These are phyloP conservation scores for Suillus sp. DNA, from an alignment of 768 basidiomycete genomes.

Conservation along the genomic window DNA sequence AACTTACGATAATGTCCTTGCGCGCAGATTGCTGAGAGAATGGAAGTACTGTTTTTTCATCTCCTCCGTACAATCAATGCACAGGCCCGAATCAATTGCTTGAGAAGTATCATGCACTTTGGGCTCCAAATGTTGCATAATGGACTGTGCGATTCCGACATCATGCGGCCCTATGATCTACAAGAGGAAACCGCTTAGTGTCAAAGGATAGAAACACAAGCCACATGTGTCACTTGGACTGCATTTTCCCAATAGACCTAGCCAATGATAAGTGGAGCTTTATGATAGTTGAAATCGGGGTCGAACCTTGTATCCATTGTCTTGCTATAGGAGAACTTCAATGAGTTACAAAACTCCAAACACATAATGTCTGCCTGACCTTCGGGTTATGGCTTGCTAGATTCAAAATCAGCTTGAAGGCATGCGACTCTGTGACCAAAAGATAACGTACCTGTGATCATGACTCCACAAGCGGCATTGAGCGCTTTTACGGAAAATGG, in stretches of 20 bases:
- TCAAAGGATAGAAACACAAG: conserved; percentile 1
- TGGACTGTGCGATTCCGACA: conserved; percentile 68
- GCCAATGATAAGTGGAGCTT: conserved; percentile 7
- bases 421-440: not conserved
- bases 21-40: conserved; percentile 29
- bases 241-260: conserved; percentile 92
- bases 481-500: conserved; percentile 74
- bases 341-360: conserved; percentile 12
- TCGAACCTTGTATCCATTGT: conserved; percentile 85
- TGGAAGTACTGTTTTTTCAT: conserved; percentile 62
- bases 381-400: conserved; percentile 88
- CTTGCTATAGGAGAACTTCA: conserved; percentile 48
- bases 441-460: conserved; percentile 73
- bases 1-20: conserved; percentile 2
- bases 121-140: conserved; percentile 62
- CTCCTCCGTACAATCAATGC: conserved; percentile 57
- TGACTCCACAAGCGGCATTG: conserved; percentile 78
- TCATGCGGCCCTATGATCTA: conserved; percentile 89
- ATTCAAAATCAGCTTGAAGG: conserved; percentile 10
- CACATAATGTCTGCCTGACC: conserved; percentile 38
- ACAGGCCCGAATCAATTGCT: conserved; percentile 45
- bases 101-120: conserved; percentile 41
- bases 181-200: not conserved
- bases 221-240: conserved; percentile 57
- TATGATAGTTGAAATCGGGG: not conserved